Conservation (phyloP, 306 rosid species). For the Delonix regia region DNA sequence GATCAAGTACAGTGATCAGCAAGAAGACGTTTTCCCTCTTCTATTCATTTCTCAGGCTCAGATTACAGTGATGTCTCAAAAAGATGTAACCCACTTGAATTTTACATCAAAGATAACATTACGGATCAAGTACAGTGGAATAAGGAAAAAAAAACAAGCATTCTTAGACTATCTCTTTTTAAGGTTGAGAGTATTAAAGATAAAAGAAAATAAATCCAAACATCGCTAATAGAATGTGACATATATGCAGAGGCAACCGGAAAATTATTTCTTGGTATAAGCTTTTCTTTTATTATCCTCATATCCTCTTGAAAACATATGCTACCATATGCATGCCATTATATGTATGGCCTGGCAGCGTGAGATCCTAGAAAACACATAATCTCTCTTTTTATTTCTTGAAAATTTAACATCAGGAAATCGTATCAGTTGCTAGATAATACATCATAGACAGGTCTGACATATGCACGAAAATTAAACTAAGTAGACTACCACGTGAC, state of each 20-base stretch:
- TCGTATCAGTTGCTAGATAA: neutral
- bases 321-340: neutral
- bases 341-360: neutral
- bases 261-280: too few relatives aligned
- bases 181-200: too few relatives aligned
- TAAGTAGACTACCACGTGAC: neutral
- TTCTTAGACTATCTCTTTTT: neutral
- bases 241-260: neutral
- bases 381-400: constrained; percentile 19
- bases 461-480: neutral
- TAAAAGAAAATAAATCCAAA: too few relatives aligned
- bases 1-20: neutral
- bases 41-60: neutral
- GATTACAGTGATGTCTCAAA: neutral
- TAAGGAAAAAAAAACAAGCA: neutral
- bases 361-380: neutral
- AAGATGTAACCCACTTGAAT: neutral
- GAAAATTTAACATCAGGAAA: neutral
- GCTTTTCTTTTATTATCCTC: neutral
- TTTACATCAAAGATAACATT: neutral
- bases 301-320: neutral
- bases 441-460: neutral
- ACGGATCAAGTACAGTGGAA: neutral
- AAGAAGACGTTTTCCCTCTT: neutral
- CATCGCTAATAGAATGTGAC: neutral